A percentile compares a stretch with the other conserved stretches of the same genome.
Evolutionary conservation across 148 eudicot species (phyloP).

Genomic region (Fagopyrum homotropicum): DNA sequence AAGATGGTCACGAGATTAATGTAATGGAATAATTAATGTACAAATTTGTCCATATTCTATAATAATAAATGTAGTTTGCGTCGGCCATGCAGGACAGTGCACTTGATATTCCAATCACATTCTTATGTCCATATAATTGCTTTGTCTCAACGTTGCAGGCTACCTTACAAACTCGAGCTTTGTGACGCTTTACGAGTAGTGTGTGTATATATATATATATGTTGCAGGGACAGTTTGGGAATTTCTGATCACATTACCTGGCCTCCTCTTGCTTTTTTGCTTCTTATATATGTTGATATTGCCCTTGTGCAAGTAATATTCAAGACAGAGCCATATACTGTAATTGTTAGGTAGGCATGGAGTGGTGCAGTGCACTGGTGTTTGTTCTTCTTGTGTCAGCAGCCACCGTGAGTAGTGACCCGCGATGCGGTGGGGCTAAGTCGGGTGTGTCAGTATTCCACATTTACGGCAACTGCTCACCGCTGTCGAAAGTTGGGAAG

Average conservation of each 20-base stretch:
- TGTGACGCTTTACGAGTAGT: not conserved
- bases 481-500: conserved; percentile 32
- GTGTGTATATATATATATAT: no score
- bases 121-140: not conserved
- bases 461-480: conserved; percentile 77
- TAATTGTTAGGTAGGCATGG: conserved; percentile 19
- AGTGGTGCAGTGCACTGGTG: conserved; percentile 28
- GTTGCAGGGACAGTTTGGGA: not conserved
- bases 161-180: not conserved
- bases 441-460: conserved; percentile 58
- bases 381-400: conserved; percentile 32
- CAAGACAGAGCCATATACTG: not conserved
- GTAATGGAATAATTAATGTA: no score
- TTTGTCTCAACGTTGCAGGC: not conserved
- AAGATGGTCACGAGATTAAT: not conserved
- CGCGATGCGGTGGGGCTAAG: conserved; percentile 21
- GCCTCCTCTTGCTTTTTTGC: not conserved
- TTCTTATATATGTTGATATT: not conserved
- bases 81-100: no score
- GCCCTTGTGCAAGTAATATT: not conserved
- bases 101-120: not conserved
- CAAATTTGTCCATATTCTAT: no score
- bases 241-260: no score
- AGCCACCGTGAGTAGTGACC: conserved; percentile 1
- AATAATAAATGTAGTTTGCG: no score